Evolutionary conservation across 805 yeast species (phyloP).

Genomic region (Saccharomycopsis selenospora): DNA sequence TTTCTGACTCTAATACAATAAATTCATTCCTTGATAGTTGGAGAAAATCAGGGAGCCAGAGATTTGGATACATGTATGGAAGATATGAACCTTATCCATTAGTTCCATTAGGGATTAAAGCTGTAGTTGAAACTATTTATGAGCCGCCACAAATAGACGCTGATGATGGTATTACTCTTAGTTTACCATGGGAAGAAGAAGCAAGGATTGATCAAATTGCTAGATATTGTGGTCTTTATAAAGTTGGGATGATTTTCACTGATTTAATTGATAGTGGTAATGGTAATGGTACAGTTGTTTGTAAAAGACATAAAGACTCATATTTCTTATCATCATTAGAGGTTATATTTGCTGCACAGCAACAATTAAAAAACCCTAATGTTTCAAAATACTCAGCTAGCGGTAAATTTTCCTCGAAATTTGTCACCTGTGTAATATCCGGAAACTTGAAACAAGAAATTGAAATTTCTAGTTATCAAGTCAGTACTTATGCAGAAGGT

Average conservation of each 20-base stretch:
- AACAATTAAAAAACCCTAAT: constrained; percentile 64
- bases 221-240: constrained; percentile 48
- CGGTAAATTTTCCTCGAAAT: constrained; percentile 75
- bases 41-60: constrained; percentile 83
- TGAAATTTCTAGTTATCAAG: constrained; percentile 87
- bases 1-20: constrained; percentile 63
- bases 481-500: constrained; percentile 80
- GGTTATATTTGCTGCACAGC: constrained; percentile 69
- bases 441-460: constrained; percentile 89
- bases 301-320: constrained; percentile 88
- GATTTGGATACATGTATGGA: constrained; percentile 83
- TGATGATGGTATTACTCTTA: constrained; percentile 75
- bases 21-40: constrained; percentile 85
- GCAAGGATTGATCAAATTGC: constrained; percentile 48
- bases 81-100: constrained; percentile 67
- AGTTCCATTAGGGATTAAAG: constrained; percentile 90
- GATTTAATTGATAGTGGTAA: constrained; percentile 84
- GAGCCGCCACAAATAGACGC: constrained; percentile 89
- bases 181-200: constrained; percentile 44
- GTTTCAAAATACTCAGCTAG: constrained; percentile 53
- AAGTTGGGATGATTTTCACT: constrained; percentile 81
- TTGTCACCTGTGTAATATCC: constrained; percentile 85
- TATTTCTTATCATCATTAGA: constrained; percentile 88
- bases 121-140: constrained; percentile 86
- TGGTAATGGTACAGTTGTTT: constrained; percentile 82